Conservation (phyloP, 257 asterid species). For the Cinchona pubescens region DNA sequence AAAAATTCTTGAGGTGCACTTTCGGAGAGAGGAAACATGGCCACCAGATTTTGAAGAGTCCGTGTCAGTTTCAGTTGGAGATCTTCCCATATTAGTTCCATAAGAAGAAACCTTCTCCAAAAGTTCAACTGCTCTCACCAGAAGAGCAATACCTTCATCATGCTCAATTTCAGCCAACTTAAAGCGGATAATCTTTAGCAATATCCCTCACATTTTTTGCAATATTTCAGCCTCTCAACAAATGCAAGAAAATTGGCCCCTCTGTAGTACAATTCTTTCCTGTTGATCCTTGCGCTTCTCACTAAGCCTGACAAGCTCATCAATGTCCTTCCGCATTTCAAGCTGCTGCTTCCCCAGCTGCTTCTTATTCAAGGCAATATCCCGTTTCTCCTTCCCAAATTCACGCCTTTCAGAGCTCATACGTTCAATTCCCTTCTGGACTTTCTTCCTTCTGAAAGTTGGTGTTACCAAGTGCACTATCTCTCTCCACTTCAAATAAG, state of each 20-base stretch:
- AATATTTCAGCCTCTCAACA: slow-evolving; percentile 49
- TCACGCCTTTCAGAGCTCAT: slow-evolving; percentile 39
- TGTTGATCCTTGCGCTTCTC: slow-evolving; percentile 42
- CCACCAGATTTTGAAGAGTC: slow-evolving; percentile 56
- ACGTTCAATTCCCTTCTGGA: slow-evolving; percentile 42
- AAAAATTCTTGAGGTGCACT: slow-evolving; percentile 69
- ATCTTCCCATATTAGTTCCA: slow-evolving; percentile 30
- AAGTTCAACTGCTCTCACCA: slow-evolving; percentile 53
- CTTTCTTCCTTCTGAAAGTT: slow-evolving; percentile 44
- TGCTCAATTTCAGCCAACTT: slow-evolving; percentile 39
- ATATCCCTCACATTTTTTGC: slow-evolving; percentile 56
- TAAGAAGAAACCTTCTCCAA: slow-evolving; percentile 57
- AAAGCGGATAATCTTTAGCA: slow-evolving; percentile 41
- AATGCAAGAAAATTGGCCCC: slow-evolving; percentile 46
- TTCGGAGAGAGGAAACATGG: slow-evolving; percentile 57
- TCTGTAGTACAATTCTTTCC: slow-evolving; percentile 51
- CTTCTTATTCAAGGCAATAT: slow-evolving; percentile 40
- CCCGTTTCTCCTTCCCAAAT: slow-evolving; percentile 61
- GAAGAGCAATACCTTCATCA: slow-evolving; percentile 40
- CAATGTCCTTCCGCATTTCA: slow-evolving; percentile 72
- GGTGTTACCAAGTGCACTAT: slow-evolving; percentile 38
- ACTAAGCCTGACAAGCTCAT: slow-evolving; percentile 64
- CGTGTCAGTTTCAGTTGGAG: slow-evolving; percentile 39
- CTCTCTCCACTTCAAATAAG: slow-evolving; percentile 49
- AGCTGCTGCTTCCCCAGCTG: slow-evolving; percentile 64